A percentile compares a stretch with the other conserved stretches of the same genome.
These are phyloP conservation scores for Heracleum sosnowskyi DNA, from an alignment of 129 eudicot species.

Conservation along the genomic window DNA sequence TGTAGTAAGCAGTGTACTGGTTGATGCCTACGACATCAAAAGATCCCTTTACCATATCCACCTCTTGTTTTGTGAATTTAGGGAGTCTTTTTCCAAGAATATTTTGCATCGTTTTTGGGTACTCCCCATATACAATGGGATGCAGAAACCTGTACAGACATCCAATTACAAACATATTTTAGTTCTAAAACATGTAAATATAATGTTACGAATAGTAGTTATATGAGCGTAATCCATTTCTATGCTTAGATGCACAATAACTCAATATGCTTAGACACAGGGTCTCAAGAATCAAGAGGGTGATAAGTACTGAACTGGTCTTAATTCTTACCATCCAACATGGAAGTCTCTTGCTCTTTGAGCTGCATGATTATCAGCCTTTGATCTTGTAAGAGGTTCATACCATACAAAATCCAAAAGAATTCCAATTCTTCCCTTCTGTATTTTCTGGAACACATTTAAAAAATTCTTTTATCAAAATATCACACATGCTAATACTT, in stretches of 20 bases:
- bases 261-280: background rate
- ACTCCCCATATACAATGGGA: slow-evolving; percentile 50
- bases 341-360: slow-evolving; percentile 58
- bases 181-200: background rate
- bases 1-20: slow-evolving; percentile 37
- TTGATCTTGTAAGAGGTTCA: slow-evolving; percentile 42
- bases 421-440: slow-evolving; percentile 53
- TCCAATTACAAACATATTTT: background rate
- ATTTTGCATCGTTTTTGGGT: slow-evolving; percentile 21
- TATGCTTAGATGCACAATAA: background rate
- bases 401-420: slow-evolving; percentile 19
- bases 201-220: background rate
- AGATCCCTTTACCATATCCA: slow-evolving; percentile 48
- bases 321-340: slow-evolving; percentile 30
- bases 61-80: slow-evolving; percentile 39
- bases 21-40: slow-evolving; percentile 26
- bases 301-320: background rate
- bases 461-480: background rate
- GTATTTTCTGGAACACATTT: slow-evolving; percentile 12
- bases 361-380: slow-evolving; percentile 41
- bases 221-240: background rate
- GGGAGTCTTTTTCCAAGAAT: slow-evolving; percentile 27
- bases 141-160: slow-evolving; percentile 29
- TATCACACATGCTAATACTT: background rate
- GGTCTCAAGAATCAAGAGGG: background rate